Conservation (phyloP, 2,329 filamentous ascomycete genomes). For the Capronia americana region DNA sequence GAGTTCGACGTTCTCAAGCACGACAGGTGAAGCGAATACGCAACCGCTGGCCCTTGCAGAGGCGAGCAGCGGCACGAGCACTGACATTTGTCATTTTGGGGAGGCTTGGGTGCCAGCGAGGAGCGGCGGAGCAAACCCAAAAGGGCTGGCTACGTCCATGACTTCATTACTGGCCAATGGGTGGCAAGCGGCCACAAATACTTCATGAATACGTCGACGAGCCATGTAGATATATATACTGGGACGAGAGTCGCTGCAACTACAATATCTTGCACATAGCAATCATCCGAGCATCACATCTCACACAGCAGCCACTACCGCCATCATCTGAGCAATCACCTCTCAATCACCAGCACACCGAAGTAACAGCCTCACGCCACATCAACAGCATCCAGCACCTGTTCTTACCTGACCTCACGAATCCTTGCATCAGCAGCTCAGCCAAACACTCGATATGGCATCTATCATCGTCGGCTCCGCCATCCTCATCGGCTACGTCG, state of each 20-base stretch:
- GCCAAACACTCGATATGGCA: slow-evolving; percentile 34
- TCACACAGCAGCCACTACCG: neutral
- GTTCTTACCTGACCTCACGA: neutral
- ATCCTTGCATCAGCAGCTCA: neutral
- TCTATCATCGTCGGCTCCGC: slow-evolving; percentile 46
- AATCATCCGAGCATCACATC: neutral
- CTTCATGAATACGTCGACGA: neutral
- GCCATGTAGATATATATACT: neutral
- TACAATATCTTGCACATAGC: neutral
- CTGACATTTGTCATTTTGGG: slow-evolving; percentile 3
- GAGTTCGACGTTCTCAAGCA: neutral
- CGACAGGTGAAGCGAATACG: slow-evolving; percentile 1
- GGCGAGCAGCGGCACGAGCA: neutral
- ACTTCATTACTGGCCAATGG: slow-evolving; percentile 3
- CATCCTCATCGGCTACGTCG: slow-evolving; percentile 15
- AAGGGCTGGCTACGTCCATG: neutral
- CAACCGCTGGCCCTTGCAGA: neutral
- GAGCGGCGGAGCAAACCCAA: neutral
- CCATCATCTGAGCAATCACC: neutral
- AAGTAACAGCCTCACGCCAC: neutral
- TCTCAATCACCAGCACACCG: neutral
- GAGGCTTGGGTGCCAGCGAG: neutral
- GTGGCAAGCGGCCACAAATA: slow-evolving; percentile 1
- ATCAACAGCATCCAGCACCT: neutral
- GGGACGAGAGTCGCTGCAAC: neutral